phyloP scores from a whole-genome alignment of 495 filamentous ascomycete species.

The Chlorociboria aeruginascens region DNA sequence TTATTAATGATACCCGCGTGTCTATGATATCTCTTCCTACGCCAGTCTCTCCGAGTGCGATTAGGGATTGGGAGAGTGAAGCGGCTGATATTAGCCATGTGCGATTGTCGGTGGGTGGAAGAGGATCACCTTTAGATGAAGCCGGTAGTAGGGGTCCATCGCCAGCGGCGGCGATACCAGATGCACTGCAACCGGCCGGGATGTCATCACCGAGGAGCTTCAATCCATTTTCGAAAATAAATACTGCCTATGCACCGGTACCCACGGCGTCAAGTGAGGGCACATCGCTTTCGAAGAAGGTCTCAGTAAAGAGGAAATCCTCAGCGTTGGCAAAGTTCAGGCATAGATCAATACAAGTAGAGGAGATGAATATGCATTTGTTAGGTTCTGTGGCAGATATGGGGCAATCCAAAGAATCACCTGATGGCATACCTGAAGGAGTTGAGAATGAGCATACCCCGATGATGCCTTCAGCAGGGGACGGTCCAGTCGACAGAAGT shows the following conservation, averaged over 20 bases:
- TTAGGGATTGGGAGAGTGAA: neutral
- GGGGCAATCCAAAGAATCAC: conserved; percentile 4
- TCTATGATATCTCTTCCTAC: conserved; percentile 10
- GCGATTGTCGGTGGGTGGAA: neutral
- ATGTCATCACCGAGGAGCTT: conserved; percentile 4
- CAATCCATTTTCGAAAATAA: conserved; percentile 10
- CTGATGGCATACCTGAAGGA: conserved; percentile 7
- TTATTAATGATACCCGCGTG: too few species aligned
- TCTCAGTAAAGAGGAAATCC: conserved; percentile 7
- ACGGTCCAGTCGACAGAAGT: conserved; percentile 9
- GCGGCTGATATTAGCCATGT: conserved; percentile 13
- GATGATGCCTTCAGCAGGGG: conserved; percentile 1
- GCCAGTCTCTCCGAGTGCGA: neutral
- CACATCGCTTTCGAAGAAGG: neutral
- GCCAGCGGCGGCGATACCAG: conserved; percentile 3
- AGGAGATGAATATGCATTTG: conserved; percentile 18
- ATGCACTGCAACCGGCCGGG: conserved; percentile 3
- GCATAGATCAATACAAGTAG: conserved; percentile 15
- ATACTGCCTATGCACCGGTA: conserved; percentile 6
- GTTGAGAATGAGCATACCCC: conserved; percentile 11
- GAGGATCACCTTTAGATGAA: neutral
- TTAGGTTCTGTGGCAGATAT: conserved; percentile 10
- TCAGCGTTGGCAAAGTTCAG: conserved; percentile 2
- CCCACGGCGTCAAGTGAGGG: neutral
- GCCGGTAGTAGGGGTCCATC: neutral